Conservation (phyloP, 2,329 filamentous ascomycete genomes). For the Drechslerella coelobrocha region DNA sequence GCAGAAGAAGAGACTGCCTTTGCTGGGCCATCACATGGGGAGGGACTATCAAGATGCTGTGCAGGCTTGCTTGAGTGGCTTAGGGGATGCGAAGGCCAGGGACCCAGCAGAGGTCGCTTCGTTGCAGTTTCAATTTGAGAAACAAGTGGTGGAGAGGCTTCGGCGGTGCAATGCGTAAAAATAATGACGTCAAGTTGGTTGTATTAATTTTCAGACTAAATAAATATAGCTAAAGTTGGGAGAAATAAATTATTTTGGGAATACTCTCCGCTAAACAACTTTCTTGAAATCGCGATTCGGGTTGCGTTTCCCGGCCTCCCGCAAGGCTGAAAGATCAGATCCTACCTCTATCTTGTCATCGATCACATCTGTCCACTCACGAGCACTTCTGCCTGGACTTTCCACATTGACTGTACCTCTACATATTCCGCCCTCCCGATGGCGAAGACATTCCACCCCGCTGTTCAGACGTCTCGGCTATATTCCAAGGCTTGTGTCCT, state of each 20-base stretch:
- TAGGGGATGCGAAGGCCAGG: not conserved
- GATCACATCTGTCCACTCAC: no score
- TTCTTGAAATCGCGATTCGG: not conserved
- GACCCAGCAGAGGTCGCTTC: not conserved
- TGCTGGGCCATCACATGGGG: constrained; percentile 20
- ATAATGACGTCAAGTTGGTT: not conserved
- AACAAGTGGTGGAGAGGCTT: constrained; percentile 22
- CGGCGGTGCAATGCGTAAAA: constrained; percentile 14
- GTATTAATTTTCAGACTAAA: not conserved
- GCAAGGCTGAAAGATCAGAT: no score
- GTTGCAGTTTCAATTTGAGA: constrained; percentile 28
- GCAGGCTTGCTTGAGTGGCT: constrained; percentile 14
- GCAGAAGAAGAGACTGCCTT: constrained; percentile 1
- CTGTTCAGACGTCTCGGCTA: no score
- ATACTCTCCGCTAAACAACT: no score
- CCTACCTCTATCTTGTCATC: no score
- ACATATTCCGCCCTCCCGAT: no score
- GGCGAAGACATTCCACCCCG: no score
- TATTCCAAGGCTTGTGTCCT: no score
- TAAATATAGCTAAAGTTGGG: not conserved
- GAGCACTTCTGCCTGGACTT: no score
- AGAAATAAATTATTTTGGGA: no score
- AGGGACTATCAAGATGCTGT: constrained; percentile 31
- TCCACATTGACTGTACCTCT: no score
- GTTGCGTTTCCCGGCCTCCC: no score